A percentile compares a stretch with the other conserved stretches of the same genome.
These are phyloP conservation scores for Hypoxylon fragiforme DNA, from an alignment of 495 filamentous ascomycete genomes.

Conservation along the genomic window DNA sequence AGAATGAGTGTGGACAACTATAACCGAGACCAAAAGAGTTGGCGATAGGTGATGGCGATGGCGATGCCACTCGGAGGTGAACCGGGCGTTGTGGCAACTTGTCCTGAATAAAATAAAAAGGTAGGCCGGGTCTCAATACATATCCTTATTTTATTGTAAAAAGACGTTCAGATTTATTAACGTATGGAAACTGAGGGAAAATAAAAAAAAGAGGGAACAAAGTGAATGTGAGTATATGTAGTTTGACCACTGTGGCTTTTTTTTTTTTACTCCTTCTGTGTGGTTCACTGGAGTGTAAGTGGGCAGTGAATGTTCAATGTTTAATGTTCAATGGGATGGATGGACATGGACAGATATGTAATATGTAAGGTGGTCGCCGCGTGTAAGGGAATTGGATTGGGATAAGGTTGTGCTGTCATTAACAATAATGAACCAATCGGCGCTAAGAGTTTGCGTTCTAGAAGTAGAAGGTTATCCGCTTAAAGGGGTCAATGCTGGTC, in stretches of 20 bases:
- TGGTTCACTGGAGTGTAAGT: too few species aligned
- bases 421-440: slow-evolving; percentile 26
- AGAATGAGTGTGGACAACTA: slow-evolving; percentile 8
- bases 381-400: slow-evolving; percentile 21
- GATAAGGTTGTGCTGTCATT: slow-evolving; percentile 37
- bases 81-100: slow-evolving; percentile 1
- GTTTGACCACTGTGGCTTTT: not conserved
- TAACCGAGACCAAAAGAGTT: slow-evolving; percentile 10
- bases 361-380: not conserved
- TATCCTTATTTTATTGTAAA: too few species aligned
- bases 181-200: not conserved
- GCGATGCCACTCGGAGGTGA: slow-evolving; percentile 2
- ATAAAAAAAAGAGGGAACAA: slow-evolving; percentile 9
- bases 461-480: slow-evolving; percentile 27
- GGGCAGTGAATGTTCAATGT: slow-evolving; percentile 4
- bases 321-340: slow-evolving; percentile 10
- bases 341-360: slow-evolving; percentile 5
- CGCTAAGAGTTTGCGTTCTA: slow-evolving; percentile 9
- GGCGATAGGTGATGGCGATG: not conserved
- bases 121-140: too few species aligned
- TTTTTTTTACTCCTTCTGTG: too few species aligned
- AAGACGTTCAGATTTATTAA: too few species aligned
- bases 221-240: slow-evolving; percentile 18
- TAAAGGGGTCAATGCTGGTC: slow-evolving; percentile 20
- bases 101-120: slow-evolving; percentile 1